These are phyloP conservation scores for Talaromyces atroroseus DNA, from an alignment of 2,329 filamentous ascomycete species.

Conservation along the genomic window DNA sequence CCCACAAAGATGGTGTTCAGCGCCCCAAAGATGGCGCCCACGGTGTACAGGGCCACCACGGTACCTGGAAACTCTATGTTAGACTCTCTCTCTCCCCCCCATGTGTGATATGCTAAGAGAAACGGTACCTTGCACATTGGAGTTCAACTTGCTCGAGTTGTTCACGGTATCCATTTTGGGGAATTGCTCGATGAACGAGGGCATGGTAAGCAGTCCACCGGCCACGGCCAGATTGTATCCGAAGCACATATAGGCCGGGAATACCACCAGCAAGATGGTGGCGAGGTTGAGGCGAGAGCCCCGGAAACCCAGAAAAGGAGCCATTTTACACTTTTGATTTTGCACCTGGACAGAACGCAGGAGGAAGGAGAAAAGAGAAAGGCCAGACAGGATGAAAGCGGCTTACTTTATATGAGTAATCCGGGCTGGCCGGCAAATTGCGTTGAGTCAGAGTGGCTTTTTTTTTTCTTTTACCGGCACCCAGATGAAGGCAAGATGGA, in stretches of 20 bases:
- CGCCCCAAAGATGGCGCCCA: constrained; percentile 43
- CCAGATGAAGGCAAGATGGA: background rate
- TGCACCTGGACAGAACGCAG: background rate
- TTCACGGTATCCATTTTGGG: constrained; percentile 46
- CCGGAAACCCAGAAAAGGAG: constrained; percentile 22
- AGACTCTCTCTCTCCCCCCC: background rate
- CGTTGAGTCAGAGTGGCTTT: too few species aligned
- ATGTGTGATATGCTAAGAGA: background rate
- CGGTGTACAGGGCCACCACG: constrained; percentile 42
- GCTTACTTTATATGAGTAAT: background rate
- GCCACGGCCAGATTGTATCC: constrained; percentile 50
- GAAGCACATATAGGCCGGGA: constrained; percentile 38
- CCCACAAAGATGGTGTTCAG: constrained; percentile 43
- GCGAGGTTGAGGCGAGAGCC: constrained; percentile 19
- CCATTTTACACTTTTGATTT: background rate
- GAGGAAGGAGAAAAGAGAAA: background rate
- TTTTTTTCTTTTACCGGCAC: background rate
- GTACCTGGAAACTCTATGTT: constrained; percentile 17
- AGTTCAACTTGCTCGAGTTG: constrained; percentile 38
- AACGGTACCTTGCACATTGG: constrained; percentile 38
- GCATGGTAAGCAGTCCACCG: constrained; percentile 57
- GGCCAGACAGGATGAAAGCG: too few species aligned
- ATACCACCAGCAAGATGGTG: constrained; percentile 22
- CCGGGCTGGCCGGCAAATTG: background rate
- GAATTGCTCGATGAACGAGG: constrained; percentile 51